phyloP scores from a whole-genome alignment of 225 moss, liverwort and hornwort species.

The Rhytidiadelphus loreus region DNA sequence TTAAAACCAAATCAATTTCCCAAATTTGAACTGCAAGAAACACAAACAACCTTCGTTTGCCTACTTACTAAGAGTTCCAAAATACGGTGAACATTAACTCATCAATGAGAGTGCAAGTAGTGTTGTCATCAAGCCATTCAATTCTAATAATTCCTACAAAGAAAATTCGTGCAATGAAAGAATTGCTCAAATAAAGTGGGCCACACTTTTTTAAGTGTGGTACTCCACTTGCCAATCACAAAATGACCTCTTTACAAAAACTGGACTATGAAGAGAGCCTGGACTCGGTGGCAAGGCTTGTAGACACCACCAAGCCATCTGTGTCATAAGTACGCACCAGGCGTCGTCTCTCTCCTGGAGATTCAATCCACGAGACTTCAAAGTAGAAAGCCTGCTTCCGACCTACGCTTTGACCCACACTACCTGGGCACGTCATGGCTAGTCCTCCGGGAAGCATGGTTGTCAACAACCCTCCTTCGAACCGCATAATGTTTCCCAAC shows the following conservation, averaged over 20 bases:
- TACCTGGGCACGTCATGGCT: slow-evolving; percentile 63
- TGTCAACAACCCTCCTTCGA: slow-evolving; percentile 84
- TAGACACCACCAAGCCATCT: slow-evolving; percentile 91
- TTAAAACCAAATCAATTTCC: not conserved
- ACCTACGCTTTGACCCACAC: slow-evolving; percentile 85
- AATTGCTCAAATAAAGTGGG: not conserved
- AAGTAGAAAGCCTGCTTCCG: slow-evolving; percentile 85
- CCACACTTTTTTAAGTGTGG: not conserved
- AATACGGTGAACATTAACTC: not conserved
- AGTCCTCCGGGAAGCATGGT: slow-evolving; percentile 71
- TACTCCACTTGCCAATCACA: not conserved
- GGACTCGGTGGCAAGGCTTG: slow-evolving; percentile 39
- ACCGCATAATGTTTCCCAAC: slow-evolving; percentile 50
- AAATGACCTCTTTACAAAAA: not conserved
- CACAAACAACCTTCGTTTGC: too few relatives aligned
- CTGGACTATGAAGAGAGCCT: not conserved
- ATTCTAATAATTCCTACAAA: not conserved
- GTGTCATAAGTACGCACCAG: slow-evolving; percentile 77
- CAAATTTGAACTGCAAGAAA: not conserved
- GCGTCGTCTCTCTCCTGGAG: slow-evolving; percentile 49
- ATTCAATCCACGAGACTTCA: slow-evolving; percentile 81
- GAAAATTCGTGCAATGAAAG: not conserved
- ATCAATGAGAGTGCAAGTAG: not conserved
- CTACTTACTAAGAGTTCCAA: too few relatives aligned
- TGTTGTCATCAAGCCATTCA: not conserved